Evolutionary conservation across 306 rosid genomes (phyloP).

Genomic region (Rosa persica): DNA sequence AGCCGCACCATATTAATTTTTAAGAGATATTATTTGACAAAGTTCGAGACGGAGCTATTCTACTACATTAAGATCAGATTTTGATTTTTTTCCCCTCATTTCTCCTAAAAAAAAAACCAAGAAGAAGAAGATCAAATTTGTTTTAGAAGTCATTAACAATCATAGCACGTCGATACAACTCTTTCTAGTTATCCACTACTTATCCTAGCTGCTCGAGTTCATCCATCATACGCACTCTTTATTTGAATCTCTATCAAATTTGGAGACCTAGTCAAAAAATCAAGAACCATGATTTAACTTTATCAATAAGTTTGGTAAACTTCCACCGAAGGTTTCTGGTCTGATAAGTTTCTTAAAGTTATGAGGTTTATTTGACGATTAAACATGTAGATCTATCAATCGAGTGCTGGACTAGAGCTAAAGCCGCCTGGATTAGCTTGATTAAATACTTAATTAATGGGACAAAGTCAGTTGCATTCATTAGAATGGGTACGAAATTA

Average conservation of each 20-base stretch:
- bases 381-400: not conserved
- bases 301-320: not conserved
- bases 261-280: not conserved
- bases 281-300: not conserved
- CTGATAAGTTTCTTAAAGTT: not conserved
- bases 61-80: too few species aligned
- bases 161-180: too few species aligned
- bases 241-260: not conserved
- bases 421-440: conserved; percentile 2
- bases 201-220: not conserved
- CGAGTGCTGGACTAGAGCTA: not conserved
- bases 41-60: too few species aligned
- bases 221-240: not conserved
- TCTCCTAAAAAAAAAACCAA: too few species aligned
- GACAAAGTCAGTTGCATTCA: conserved; percentile 12
- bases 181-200: too few species aligned
- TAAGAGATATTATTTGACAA: too few species aligned
- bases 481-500: not conserved
- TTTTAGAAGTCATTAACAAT: too few species aligned
- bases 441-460: not conserved
- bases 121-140: too few species aligned
- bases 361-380: too few species aligned
- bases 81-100: too few species aligned
- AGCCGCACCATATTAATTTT: too few species aligned
- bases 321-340: not conserved